A percentile compares a stretch with the other conserved stretches of the same genome.
Evolutionary conservation across 495 filamentous ascomycete species (phyloP).

Genomic region (Amniculicola lignicola): DNA sequence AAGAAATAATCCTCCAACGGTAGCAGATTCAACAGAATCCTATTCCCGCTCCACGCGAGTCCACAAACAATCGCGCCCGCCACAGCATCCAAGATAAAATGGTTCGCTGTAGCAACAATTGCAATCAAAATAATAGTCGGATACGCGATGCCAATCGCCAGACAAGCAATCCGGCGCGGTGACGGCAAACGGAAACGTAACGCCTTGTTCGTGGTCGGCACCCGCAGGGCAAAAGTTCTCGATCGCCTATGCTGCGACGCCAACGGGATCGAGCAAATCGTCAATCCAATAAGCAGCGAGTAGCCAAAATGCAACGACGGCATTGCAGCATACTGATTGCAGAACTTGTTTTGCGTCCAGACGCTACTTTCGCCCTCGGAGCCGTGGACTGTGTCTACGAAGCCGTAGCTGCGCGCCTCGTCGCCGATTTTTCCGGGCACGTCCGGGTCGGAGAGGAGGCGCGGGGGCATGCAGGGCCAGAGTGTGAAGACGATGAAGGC

Average conservation of each 20-base stretch:
- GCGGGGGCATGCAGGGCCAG: conserved; percentile 80
- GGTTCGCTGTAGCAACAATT: conserved; percentile 71
- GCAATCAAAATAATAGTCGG: conserved; percentile 62
- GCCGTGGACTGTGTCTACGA: conserved; percentile 73
- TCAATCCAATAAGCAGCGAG: conserved; percentile 69
- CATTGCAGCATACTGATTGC: conserved; percentile 72
- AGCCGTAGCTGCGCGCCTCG: conserved; percentile 59
- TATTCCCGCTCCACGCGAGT: conserved; percentile 58
- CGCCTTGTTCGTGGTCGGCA: background rate
- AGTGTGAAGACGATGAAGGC: conserved; percentile 74
- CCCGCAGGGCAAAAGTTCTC: conserved; percentile 1
- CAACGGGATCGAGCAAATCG: conserved; percentile 57
- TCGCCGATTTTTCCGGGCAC: conserved; percentile 46
- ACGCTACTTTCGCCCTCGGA: conserved; percentile 59
- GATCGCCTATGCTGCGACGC: conserved; percentile 31
- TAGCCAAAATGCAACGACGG: conserved; percentile 79
- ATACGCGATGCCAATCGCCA: conserved; percentile 58
- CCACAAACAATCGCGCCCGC: conserved; percentile 60
- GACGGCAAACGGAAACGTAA: conserved; percentile 38
- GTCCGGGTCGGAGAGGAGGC: conserved; percentile 58
- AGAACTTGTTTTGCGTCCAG: conserved; percentile 72
- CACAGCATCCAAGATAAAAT: conserved; percentile 65
- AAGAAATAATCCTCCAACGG: conserved; percentile 65
- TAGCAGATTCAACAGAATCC: conserved; percentile 57
- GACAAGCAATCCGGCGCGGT: conserved; percentile 48